These are phyloP conservation scores for Eudorina sp. DNA, from an alignment of 139 green algal species.

Conservation along the genomic window DNA sequence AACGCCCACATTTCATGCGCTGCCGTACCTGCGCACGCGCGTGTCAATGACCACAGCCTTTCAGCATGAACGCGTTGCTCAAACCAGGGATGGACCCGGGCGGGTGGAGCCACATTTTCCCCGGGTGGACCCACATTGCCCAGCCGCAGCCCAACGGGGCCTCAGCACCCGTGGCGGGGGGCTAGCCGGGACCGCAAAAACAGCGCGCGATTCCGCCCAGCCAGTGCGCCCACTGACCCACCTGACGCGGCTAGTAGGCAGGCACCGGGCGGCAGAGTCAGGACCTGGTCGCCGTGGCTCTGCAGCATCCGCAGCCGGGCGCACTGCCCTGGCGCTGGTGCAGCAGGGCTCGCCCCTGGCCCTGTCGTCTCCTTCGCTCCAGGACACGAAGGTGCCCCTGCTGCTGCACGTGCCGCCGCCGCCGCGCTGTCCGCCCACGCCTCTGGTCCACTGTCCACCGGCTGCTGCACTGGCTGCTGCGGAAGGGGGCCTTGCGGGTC, in stretches of 20 bases:
- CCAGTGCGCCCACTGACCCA: background rate
- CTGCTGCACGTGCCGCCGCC: background rate
- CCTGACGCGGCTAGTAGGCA: conserved; percentile 58
- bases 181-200: too few species aligned
- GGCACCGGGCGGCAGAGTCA: conserved; percentile 62
- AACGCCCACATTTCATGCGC: conserved; percentile 60
- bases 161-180: too few species aligned
- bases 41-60: too few species aligned
- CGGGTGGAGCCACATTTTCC: too few species aligned
- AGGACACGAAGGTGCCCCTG: background rate
- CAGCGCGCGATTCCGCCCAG: too few species aligned
- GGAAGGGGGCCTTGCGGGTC: too few species aligned
- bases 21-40: conserved; percentile 35
- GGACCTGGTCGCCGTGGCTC: conserved; percentile 70
- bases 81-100: too few species aligned
- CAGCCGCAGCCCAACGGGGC: too few species aligned
- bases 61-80: too few species aligned
- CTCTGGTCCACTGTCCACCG: background rate
- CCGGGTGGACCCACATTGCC: too few species aligned
- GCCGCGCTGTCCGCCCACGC: background rate
- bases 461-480: background rate
- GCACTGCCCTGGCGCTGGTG: background rate
- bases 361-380: background rate
- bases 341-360: background rate
- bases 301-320: conserved; percentile 57